phyloP scores from a whole-genome alignment of 2,329 filamentous ascomycete genomes.

The Nothophoma quercina region DNA sequence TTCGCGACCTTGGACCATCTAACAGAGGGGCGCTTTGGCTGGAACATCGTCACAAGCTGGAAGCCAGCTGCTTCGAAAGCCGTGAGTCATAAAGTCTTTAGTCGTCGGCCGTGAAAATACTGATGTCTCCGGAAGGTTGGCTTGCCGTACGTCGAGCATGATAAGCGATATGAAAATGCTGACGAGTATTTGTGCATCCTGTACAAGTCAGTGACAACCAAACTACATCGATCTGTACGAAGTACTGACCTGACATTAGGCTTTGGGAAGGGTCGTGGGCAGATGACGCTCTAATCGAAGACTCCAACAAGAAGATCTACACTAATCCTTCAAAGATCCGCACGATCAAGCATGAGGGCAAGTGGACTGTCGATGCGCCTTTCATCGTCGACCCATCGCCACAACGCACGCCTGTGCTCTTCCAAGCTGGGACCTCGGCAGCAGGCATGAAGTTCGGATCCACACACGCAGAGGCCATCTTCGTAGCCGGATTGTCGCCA shows the following conservation, averaged over 20 bases:
- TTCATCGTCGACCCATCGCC: constrained; percentile 72
- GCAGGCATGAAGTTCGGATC: constrained; percentile 71
- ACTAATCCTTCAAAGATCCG: constrained; percentile 64
- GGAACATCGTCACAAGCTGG: constrained; percentile 69
- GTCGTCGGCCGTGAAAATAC: too few relatives aligned
- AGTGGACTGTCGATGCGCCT: constrained; percentile 63
- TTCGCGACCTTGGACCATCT: constrained; percentile 71
- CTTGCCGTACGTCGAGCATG: constrained; percentile 57
- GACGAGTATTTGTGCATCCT: constrained; percentile 73
- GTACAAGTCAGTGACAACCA: constrained; percentile 60
- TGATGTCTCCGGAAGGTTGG: constrained; percentile 8
- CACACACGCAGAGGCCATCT: constrained; percentile 73
- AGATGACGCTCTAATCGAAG: constrained; percentile 67
- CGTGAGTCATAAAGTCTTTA: not conserved
- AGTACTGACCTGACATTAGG: not conserved
- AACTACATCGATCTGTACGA: too few relatives aligned
- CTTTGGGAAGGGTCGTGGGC: constrained; percentile 70
- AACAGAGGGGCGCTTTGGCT: constrained; percentile 60
- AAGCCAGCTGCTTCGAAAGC: constrained; percentile 65
- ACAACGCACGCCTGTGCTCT: constrained; percentile 70
- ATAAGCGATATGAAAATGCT: constrained; percentile 70
- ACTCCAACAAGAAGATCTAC: constrained; percentile 65
- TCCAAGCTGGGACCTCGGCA: constrained; percentile 72
- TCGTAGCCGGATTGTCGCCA: constrained; percentile 69
- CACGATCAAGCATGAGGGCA: constrained; percentile 68